Base-by-base conservation (phyloP, 306 rosid species). In the Cicer chorassanicum region DNA sequence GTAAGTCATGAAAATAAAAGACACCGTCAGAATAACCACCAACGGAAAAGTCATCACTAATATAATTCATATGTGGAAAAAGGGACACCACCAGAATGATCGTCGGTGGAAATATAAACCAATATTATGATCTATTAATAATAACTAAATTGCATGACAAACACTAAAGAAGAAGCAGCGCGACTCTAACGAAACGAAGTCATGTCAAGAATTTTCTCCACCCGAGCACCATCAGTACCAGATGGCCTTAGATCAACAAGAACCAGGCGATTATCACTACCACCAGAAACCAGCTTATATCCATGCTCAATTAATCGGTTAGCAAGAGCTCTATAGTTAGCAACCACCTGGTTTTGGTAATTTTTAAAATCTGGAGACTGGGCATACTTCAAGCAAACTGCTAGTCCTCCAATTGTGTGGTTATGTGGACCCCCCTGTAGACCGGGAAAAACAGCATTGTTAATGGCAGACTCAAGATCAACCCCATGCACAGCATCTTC, bases 391-490 rank as follows among this genome's bases (percentile, higher is more conserved):
- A 93, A 83, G 87, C 92, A 88, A 59, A 91, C 97, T 6, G 98
- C 91, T 54, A 93, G 94, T 67, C 98, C 98, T 11, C 96, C 98
- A 75, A 93, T 93, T 63, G 96, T 93, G 88, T 93, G 93, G 81
- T 93, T 93, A 81, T 91, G 98, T 75, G 98, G 98, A 84, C 98
- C 98, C 66, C 98, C 98, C 98, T 95, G 99, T 64, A 95, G 84
- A 76, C 99, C 97, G 0, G 98, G 97, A 51, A 92, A 92, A 80
- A 95, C 98, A 8, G 98, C 95, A 75, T 92, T 95, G 87, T 95
- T 92, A 39, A 95, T 90, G 75, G 97, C 92, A 72, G 96, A 57
- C 85, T 92, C 97, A 65, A 95, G 82, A 60, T 90, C 97, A 49
- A 92, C 83, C 38, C 92, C 98, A 18, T 81, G 89, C 80, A 95